Conservation (phyloP, 169 alveolate species). For the Babesia caballi region DNA sequence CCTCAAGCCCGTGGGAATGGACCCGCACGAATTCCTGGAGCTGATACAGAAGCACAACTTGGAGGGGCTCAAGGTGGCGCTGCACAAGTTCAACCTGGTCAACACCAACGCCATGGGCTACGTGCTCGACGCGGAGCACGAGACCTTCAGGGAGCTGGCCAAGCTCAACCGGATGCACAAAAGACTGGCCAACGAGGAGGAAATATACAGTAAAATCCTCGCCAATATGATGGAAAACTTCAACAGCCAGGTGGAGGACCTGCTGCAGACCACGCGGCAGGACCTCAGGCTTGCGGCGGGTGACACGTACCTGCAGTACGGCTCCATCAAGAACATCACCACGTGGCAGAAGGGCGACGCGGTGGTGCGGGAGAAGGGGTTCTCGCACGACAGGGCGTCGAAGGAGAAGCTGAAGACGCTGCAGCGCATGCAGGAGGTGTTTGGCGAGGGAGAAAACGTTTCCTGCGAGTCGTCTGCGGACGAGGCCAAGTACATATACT, state of each 20-base stretch:
- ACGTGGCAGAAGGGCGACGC: conserved; percentile 61
- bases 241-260: conserved; percentile 52
- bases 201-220: conserved; percentile 29
- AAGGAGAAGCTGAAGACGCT: conserved; percentile 42
- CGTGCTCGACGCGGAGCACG: conserved; percentile 57
- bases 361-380: conserved; percentile 57
- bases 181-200: conserved; percentile 46
- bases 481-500: conserved; percentile 60
- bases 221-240: conserved; percentile 54
- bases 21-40: conserved; percentile 32
- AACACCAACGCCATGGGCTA: conserved; percentile 63
- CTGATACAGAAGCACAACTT: background rate
- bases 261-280: conserved; percentile 58
- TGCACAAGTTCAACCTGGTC: conserved; percentile 33
- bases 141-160: conserved; percentile 32
- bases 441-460: conserved; percentile 28
- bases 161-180: conserved; percentile 38
- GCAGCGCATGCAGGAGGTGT: conserved; percentile 50
- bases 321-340: conserved; percentile 48
- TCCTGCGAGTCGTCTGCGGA: conserved; percentile 22
- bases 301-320: conserved; percentile 51
- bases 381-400: conserved; percentile 51
- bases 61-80: background rate
- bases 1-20: conserved; percentile 61
- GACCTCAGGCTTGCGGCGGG: conserved; percentile 62